phyloP scores from a whole-genome alignment of 306 rosid species.

The Malus asiatica region DNA sequence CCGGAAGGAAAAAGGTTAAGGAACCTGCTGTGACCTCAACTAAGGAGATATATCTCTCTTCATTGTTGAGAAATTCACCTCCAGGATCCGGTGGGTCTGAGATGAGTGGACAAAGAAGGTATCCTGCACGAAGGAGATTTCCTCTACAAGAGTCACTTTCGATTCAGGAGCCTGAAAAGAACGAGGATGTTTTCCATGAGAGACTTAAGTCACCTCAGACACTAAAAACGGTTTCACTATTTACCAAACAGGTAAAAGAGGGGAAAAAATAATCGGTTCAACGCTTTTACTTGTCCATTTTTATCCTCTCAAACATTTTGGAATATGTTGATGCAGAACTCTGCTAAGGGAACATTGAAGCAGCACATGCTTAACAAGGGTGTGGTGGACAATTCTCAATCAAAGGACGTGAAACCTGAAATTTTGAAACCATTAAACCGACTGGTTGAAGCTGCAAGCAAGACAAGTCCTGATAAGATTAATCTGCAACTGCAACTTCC shows the following conservation, averaged over 20 bases:
- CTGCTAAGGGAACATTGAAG: conserved; percentile 22
- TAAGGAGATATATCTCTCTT: conserved; percentile 27
- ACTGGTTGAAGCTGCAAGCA: conserved; percentile 27
- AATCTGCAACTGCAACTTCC: conserved; percentile 4
- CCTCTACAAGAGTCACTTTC: conserved; percentile 11
- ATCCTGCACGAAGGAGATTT: conserved; percentile 27
- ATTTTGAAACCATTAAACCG: conserved; percentile 17
- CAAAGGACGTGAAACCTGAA: conserved; percentile 16
- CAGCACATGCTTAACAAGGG: conserved; percentile 6
- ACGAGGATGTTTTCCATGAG: neutral
- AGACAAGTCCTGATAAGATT: conserved; percentile 3
- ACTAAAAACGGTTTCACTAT: neutral
- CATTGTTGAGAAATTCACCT: conserved; percentile 5
- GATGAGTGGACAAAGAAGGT: conserved; percentile 20
- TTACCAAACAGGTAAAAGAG: conserved; percentile 27
- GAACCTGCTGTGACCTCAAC: conserved; percentile 9
- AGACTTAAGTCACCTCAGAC: conserved; percentile 5
- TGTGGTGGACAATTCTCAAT: conserved; percentile 10
- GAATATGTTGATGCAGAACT: conserved; percentile 25
- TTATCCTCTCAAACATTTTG: neutral
- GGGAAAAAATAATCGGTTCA: neutral
- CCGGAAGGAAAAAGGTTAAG: neutral
- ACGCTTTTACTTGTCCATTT: neutral
- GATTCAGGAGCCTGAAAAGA: conserved; percentile 14
- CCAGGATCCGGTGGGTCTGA: conserved; percentile 4